These are phyloP conservation scores for Blepharisma stoltei DNA, from an alignment of 73 alveolate genomes.

Conservation along the genomic window DNA sequence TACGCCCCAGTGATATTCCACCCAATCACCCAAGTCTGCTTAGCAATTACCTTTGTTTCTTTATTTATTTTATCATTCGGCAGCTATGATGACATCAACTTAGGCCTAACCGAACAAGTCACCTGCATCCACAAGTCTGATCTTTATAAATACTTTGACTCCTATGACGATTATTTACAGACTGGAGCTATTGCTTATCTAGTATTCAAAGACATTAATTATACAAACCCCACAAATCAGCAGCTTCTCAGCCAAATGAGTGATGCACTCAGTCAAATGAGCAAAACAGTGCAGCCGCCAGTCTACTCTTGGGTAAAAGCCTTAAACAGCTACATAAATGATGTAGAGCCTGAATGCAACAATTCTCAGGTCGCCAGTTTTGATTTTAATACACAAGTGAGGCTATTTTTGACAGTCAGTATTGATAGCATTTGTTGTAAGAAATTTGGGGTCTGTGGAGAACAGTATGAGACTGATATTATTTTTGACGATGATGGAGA, in stretches of 20 bases:
- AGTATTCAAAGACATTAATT: slow-evolving; percentile 82
- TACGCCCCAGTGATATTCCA: slow-evolving; percentile 68
- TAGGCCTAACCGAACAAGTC: slow-evolving; percentile 84
- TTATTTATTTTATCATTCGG: slow-evolving; percentile 51
- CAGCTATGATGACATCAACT: slow-evolving; percentile 52
- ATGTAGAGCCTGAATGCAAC: slow-evolving; percentile 76
- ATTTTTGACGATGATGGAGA: slow-evolving; percentile 72
- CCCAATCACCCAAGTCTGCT: slow-evolving; percentile 43
- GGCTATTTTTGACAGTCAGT: slow-evolving; percentile 70
- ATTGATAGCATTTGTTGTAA: slow-evolving; percentile 79
- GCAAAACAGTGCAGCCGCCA: slow-evolving; percentile 84
- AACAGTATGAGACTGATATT: slow-evolving; percentile 76
- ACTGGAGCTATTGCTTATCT: slow-evolving; percentile 93
- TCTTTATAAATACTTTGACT: slow-evolving; percentile 74
- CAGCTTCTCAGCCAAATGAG: slow-evolving; percentile 61
- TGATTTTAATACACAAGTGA: slow-evolving; percentile 77
- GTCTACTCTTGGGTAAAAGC: slow-evolving; percentile 90
- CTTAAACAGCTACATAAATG: slow-evolving; percentile 64
- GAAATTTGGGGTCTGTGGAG: slow-evolving; percentile 93
- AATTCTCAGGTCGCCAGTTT: slow-evolving; percentile 58
- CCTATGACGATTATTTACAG: slow-evolving; percentile 72
- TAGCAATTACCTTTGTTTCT: slow-evolving; percentile 45
- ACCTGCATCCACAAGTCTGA: slow-evolving; percentile 77
- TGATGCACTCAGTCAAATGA: slow-evolving; percentile 71
- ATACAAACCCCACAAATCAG: slow-evolving; percentile 60